Evolutionary conservation across 202 grass and related monocot species (phyloP).

Genomic region (Zizania palustris): DNA sequence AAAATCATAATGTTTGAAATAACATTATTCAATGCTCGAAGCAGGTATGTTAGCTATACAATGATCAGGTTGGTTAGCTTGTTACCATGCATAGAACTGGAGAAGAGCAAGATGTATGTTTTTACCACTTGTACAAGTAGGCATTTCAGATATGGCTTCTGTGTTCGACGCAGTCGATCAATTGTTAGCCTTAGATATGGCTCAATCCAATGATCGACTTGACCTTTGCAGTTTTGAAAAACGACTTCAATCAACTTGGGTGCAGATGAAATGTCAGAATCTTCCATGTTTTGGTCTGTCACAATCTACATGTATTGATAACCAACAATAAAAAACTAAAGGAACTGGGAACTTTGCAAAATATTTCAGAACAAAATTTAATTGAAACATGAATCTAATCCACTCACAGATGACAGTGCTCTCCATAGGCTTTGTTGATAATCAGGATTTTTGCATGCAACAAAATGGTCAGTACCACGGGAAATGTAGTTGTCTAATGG

Average conservation of each 20-base stretch:
- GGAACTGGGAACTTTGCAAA: constrained; percentile 3
- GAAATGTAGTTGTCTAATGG: constrained; percentile 90
- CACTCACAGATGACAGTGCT: constrained; percentile 66
- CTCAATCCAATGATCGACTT: constrained; percentile 88
- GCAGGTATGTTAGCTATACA: background rate
- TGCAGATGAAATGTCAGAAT: constrained; percentile 79
- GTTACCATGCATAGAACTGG: constrained; percentile 27
- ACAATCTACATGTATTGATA: constrained; percentile 59
- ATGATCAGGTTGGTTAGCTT: constrained; percentile 1
- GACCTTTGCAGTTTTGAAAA: constrained; percentile 90
- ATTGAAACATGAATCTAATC: constrained; percentile 27
- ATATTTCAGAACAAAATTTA: constrained; percentile 24
- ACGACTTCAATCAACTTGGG: constrained; percentile 88
- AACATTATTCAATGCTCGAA: background rate
- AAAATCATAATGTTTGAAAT: constrained; percentile 15
- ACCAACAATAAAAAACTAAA: constrained; percentile 40
- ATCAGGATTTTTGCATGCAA: constrained; percentile 75
- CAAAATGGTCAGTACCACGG: constrained; percentile 68
- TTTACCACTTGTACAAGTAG: constrained; percentile 83
- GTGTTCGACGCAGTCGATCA: constrained; percentile 54
- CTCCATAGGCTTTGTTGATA: constrained; percentile 87
- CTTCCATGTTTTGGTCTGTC: constrained; percentile 78
- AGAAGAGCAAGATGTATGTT: constrained; percentile 5
- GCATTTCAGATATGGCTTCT: constrained; percentile 70
- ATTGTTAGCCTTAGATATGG: constrained; percentile 73